Evolutionary conservation across 805 yeast genomes (phyloP).

Genomic region (Yamadazyma kitorensis): DNA sequence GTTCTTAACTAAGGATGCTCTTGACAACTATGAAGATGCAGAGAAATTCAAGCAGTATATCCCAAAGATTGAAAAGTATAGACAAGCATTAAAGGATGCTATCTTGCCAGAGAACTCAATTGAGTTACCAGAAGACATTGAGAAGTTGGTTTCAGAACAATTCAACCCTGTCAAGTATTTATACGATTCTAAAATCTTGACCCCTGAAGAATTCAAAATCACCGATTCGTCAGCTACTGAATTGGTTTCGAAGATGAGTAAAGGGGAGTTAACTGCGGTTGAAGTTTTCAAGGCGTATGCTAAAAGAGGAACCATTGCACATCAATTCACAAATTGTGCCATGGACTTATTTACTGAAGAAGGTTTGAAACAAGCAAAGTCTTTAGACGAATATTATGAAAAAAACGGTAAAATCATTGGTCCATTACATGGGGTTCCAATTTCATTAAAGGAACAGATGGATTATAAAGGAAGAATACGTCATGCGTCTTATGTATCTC

Average conservation of each 20-base stretch:
- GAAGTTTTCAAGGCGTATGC: constrained; percentile 42
- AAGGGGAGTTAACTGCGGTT: constrained; percentile 32
- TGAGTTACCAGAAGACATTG: constrained; percentile 31
- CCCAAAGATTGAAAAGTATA: constrained; percentile 41
- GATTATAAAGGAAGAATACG: constrained; percentile 30
- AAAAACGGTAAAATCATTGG: constrained; percentile 51
- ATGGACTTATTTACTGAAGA: constrained; percentile 50
- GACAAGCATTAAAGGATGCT: constrained; percentile 26
- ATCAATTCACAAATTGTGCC: constrained; percentile 45
- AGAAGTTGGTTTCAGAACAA: constrained; percentile 26
- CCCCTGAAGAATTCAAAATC: constrained; percentile 32
- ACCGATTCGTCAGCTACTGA: constrained; percentile 33
- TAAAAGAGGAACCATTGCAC: constrained; percentile 39
- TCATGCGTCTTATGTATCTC: constrained; percentile 40
- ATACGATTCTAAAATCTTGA: constrained; percentile 32
- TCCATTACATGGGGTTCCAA: constrained; percentile 66
- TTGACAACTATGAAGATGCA: constrained; percentile 37
- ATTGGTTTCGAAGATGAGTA: constrained; percentile 27
- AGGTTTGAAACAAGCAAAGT: constrained; percentile 55
- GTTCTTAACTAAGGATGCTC: constrained; percentile 30
- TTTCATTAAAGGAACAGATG: constrained; percentile 56
- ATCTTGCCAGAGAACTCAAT: constrained; percentile 28
- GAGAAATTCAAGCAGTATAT: constrained; percentile 41
- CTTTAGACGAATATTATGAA: constrained; percentile 49
- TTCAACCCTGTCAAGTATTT: constrained; percentile 37